Conservation (phyloP, 2,329 filamentous ascomycete species). For the Thermothelomyces thermophilus region DNA sequence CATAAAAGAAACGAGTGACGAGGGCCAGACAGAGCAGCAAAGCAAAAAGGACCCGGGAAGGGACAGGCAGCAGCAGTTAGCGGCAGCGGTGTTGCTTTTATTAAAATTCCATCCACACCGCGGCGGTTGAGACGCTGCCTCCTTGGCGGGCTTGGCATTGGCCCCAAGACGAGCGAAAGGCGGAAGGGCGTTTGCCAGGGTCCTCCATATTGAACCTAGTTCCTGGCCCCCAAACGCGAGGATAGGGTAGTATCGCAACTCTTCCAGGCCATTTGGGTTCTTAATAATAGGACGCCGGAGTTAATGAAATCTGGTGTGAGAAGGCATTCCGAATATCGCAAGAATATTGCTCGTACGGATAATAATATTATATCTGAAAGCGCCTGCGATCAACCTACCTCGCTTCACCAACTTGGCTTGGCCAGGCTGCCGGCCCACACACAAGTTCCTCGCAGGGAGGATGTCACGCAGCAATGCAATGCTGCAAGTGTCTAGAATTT, state of each 20-base stretch:
- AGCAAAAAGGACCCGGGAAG: not conserved
- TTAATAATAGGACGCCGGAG: too few species aligned
- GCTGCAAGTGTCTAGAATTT: not conserved
- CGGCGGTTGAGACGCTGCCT: not conserved
- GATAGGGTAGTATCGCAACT: too few species aligned
- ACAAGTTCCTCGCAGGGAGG: constrained; percentile 10
- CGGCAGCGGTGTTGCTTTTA: constrained; percentile 2
- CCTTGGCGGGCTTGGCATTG: constrained; percentile 12
- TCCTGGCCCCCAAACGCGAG: constrained; percentile 1
- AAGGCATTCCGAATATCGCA: too few species aligned
- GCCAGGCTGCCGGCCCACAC: constrained; percentile 5
- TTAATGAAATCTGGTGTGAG: not conserved
- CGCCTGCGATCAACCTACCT: not conserved
- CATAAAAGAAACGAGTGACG: constrained; percentile 1
- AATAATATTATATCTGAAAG: too few species aligned
- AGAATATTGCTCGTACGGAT: too few species aligned
- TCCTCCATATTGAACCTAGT: not conserved
- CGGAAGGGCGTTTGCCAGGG: constrained; percentile 9
- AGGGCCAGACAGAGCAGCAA: not conserved
- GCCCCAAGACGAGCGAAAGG: not conserved
- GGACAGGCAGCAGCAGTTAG: not conserved
- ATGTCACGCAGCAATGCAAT: not conserved
- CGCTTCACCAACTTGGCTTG: too few species aligned
- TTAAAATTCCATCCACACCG: constrained; percentile 17
- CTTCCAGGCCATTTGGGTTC: too few species aligned